phyloP scores from a whole-genome alignment of 306 rosid species.

The Cucurbita argyrosperma region DNA sequence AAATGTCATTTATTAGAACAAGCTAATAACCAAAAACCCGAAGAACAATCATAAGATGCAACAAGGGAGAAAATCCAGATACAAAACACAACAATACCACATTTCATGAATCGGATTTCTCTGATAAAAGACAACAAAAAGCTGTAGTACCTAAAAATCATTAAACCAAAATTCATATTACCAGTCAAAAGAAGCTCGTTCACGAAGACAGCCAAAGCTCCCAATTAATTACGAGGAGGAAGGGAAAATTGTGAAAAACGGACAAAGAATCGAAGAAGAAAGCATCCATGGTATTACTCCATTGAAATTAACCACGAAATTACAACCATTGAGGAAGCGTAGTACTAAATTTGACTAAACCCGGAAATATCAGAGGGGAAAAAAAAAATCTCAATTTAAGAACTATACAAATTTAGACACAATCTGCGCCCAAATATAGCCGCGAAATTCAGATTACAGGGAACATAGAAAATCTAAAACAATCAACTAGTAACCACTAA shows the following conservation, averaged over 20 bases:
- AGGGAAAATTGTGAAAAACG: background rate
- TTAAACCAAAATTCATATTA: background rate
- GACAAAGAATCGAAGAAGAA: background rate
- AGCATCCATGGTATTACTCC: background rate
- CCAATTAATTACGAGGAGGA: background rate
- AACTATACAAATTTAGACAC: slow-evolving; percentile 1
- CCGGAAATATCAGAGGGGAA: background rate
- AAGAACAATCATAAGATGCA: background rate
- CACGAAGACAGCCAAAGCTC: background rate
- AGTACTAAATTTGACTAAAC: slow-evolving; percentile 5
- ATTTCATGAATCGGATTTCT: background rate
- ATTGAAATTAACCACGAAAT: background rate
- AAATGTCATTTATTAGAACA: background rate
- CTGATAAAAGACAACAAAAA: background rate
- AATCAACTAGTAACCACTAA: background rate
- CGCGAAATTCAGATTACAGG: background rate
- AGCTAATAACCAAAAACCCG: background rate
- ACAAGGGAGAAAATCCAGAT: background rate
- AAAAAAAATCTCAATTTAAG: background rate
- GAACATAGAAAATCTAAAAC: background rate
- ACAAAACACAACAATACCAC: background rate
- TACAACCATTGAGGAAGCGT: background rate
- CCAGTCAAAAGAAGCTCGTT: background rate
- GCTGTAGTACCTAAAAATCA: background rate
- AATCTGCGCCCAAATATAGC: background rate